Conservation (phyloP, 139 green algal species). For the Chlorella sp. region DNA sequence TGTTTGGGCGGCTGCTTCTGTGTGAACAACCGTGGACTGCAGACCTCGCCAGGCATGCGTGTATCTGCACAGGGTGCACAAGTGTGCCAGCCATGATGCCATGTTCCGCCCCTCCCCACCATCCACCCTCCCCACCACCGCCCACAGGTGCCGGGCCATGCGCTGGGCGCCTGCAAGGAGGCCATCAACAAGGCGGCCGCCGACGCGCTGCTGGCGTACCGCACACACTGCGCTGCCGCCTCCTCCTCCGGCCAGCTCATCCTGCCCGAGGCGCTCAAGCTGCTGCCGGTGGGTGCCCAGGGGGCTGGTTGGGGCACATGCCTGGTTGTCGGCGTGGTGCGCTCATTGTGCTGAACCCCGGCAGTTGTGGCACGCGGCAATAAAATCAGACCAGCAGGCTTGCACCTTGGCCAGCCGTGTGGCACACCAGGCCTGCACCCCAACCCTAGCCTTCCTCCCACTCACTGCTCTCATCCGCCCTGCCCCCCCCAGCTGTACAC, state of each 20-base stretch:
- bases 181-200: conserved; percentile 53
- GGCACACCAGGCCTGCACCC: no score
- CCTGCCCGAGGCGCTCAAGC: conserved; percentile 91
- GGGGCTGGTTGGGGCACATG: no score
- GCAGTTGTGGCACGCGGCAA: no score
- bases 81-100: no score
- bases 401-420: no score
- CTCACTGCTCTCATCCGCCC: no score
- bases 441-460: no score
- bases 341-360: no score
- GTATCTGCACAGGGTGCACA: neutral
- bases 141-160: conserved; percentile 37
- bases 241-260: conserved; percentile 81
- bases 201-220: conserved; percentile 68
- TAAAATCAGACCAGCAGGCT: no score
- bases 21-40: neutral
- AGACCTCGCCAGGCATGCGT: neutral
- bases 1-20: neutral
- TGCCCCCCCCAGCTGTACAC: conserved; percentile 60
- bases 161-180: conserved; percentile 63
- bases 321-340: no score
- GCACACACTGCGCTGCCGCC: conserved; percentile 77
- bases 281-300: conserved; percentile 65
- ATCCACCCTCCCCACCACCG: neutral
- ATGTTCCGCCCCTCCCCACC: neutral